Percentiles rank a stretch among this genome's conserved stretches.
Conservation (phyloP, 1,284 basidiomycete genomes). For the Filobasidium uniguttulatum region DNA sequence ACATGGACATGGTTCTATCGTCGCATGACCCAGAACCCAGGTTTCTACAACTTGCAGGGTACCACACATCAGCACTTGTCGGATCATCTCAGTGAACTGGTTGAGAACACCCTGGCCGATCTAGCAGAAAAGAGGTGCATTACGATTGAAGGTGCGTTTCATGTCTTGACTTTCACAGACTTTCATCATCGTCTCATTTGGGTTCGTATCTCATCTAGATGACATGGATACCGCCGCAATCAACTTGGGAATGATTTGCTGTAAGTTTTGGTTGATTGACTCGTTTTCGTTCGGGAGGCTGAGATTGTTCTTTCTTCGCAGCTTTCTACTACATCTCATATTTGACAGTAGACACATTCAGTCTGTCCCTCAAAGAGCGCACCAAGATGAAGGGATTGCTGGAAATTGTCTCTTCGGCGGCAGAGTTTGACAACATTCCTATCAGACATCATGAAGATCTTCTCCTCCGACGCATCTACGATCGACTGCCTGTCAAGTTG, state of each 20-base stretch:
- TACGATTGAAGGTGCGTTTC: slow-evolving; percentile 54
- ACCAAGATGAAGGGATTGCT: slow-evolving; percentile 96
- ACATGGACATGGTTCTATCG: slow-evolving; percentile 60
- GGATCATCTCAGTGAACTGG: slow-evolving; percentile 87
- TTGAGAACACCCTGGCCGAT: slow-evolving; percentile 83
- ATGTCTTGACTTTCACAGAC: too few relatives aligned
- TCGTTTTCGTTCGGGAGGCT: not conserved
- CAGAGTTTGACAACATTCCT: slow-evolving; percentile 88
- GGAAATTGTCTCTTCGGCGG: slow-evolving; percentile 89
- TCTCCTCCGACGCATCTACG: slow-evolving; percentile 74
- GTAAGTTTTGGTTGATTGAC: slow-evolving; percentile 39
- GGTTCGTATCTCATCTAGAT: slow-evolving; percentile 40
- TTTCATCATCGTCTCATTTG: too few relatives aligned
- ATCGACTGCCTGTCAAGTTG: slow-evolving; percentile 93
- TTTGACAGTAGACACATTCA: slow-evolving; percentile 93
- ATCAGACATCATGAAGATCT: slow-evolving; percentile 83
- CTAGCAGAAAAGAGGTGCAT: slow-evolving; percentile 92
- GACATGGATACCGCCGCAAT: slow-evolving; percentile 85
- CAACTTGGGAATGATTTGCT: slow-evolving; percentile 93
- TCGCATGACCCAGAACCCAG: slow-evolving; percentile 76
- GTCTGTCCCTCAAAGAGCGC: slow-evolving; percentile 81
- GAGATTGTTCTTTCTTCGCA: not conserved
- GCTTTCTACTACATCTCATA: slow-evolving; percentile 51
- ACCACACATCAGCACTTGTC: slow-evolving; percentile 85
- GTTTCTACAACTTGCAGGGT: slow-evolving; percentile 84